phyloP scores from a whole-genome alignment of 2,329 filamentous ascomycete species.

The Grosmannia serpens region DNA sequence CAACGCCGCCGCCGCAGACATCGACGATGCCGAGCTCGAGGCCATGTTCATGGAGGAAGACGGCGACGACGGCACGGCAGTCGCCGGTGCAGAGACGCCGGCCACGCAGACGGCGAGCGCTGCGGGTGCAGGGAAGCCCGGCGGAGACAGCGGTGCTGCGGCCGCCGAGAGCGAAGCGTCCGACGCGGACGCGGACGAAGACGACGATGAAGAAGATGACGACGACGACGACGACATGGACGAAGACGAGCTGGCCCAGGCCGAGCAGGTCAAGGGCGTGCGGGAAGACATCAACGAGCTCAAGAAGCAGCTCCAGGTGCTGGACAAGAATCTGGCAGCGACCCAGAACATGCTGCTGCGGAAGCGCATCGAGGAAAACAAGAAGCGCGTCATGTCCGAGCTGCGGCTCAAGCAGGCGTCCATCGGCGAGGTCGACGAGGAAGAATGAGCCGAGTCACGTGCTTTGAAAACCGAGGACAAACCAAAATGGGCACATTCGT shows the following conservation, averaged over 20 bases:
- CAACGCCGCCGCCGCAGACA: slow-evolving; percentile 14
- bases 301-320: slow-evolving; percentile 35
- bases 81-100: slow-evolving; percentile 26
- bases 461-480: neutral
- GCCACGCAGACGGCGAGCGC: slow-evolving; percentile 38
- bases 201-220: slow-evolving; percentile 39
- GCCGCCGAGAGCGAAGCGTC: slow-evolving; percentile 30
- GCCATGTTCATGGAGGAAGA: slow-evolving; percentile 33
- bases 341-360: slow-evolving; percentile 36
- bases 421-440: slow-evolving; percentile 24
- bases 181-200: slow-evolving; percentile 31
- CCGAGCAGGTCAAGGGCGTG: slow-evolving; percentile 41
- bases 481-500: neutral
- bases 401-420: slow-evolving; percentile 23
- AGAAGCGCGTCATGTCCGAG: slow-evolving; percentile 33
- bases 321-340: slow-evolving; percentile 31
- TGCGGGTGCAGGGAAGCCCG: slow-evolving; percentile 19
- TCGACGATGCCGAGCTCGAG: slow-evolving; percentile 25
- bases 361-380: slow-evolving; percentile 36
- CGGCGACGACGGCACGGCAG: slow-evolving; percentile 37
- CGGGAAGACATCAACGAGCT: slow-evolving; percentile 39
- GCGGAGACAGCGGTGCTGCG: slow-evolving; percentile 4
- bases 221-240: slow-evolving; percentile 43
- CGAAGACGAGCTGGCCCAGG: slow-evolving; percentile 37
- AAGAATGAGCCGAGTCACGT: slow-evolving; percentile 10